Evolutionary conservation across 2,329 filamentous ascomycete genomes (phyloP).

Genomic region (Daldinia sp.): DNA sequence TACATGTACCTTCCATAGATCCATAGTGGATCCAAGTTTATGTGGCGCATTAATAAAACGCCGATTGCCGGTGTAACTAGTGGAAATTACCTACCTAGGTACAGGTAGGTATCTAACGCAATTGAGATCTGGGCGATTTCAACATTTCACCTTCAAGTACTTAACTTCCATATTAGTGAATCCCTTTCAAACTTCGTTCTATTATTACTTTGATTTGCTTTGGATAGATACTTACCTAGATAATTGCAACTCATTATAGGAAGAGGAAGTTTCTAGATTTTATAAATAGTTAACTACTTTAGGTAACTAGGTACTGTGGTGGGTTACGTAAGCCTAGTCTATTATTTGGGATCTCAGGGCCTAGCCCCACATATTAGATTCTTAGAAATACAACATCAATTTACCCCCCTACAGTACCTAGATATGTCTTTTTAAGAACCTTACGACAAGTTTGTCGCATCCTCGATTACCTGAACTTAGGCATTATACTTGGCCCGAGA

Average conservation of each 20-base stretch:
- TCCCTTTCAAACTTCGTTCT: too few species aligned
- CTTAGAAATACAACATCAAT: too few species aligned
- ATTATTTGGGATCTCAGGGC: too few species aligned
- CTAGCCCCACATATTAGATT: too few species aligned
- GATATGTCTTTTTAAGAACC: background rate
- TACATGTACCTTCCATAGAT: background rate
- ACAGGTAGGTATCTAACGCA: background rate
- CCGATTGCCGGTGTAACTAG: constrained; percentile 22
- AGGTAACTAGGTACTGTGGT: too few species aligned
- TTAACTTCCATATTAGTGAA: too few species aligned
- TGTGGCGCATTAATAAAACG: constrained; percentile 35
- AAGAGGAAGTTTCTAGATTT: background rate
- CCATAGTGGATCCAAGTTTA: background rate
- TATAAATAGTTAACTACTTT: background rate
- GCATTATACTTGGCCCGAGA: constrained; percentile 12
- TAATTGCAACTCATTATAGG: background rate
- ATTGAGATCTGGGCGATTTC: background rate
- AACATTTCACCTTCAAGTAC: background rate
- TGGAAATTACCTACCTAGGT: too few species aligned
- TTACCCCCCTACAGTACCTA: too few species aligned
- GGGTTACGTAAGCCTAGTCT: too few species aligned
- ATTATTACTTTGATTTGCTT: background rate
- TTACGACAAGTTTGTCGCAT: constrained; percentile 12
- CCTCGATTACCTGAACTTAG: constrained; percentile 1
- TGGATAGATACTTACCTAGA: background rate